Evolutionary conservation across 768 basidiomycete species (phyloP).

Genomic region (Crepidotus variabilis): DNA sequence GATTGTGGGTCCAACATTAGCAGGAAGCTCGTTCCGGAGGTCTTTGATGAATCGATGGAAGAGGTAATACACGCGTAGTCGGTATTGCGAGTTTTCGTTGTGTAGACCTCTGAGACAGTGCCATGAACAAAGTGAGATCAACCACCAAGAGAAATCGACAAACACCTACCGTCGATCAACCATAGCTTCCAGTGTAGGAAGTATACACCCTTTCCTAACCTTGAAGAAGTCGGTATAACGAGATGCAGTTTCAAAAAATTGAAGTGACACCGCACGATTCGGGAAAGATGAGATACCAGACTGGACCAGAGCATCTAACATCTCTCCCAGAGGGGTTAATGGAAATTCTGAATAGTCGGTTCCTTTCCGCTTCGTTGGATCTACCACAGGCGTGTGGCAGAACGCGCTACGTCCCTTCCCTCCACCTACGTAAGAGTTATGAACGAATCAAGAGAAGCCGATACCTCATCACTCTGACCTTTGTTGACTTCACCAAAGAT

Average conservation of each 20-base stretch:
- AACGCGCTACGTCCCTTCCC: constrained; percentile 85
- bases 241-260: constrained; percentile 91
- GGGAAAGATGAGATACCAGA: constrained; percentile 82
- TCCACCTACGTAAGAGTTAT: constrained; percentile 40
- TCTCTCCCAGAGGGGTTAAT: constrained; percentile 86
- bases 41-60: constrained; percentile 92
- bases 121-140: background rate
- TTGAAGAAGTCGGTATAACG: constrained; percentile 97
- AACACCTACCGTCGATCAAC: constrained; percentile 68
- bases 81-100: constrained; percentile 62
- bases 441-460: constrained; percentile 1
- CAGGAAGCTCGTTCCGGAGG: constrained; percentile 69
- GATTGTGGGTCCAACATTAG: constrained; percentile 65
- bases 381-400: constrained; percentile 68
- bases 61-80: constrained; percentile 84
- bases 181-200: constrained; percentile 86
- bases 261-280: constrained; percentile 78
- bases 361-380: constrained; percentile 63
- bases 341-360: constrained; percentile 78
- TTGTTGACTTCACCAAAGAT: constrained; percentile 93
- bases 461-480: constrained; percentile 42
- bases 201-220: constrained; percentile 82
- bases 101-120: constrained; percentile 71
- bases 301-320: constrained; percentile 79
- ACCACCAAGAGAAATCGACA: constrained; percentile 2